These are phyloP conservation scores for Penicillium verrucosum DNA, from an alignment of 2,329 filamentous ascomycete species.

Conservation along the genomic window DNA sequence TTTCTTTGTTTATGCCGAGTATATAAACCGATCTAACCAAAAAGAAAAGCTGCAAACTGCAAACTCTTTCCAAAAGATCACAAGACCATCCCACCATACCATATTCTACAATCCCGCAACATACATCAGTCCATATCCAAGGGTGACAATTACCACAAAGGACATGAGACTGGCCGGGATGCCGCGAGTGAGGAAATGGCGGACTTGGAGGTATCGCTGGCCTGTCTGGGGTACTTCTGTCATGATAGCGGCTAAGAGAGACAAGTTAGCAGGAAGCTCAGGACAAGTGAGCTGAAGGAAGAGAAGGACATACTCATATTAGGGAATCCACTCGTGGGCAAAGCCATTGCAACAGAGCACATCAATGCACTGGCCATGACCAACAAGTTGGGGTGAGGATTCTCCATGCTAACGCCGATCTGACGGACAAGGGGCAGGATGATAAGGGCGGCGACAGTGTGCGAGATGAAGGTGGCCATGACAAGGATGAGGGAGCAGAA, in stretches of 20 bases:
- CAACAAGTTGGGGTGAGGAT: conserved; percentile 88
- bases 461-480: conserved; percentile 95
- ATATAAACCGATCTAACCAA: not conserved
- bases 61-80: not conserved
- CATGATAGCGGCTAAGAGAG: conserved; percentile 81
- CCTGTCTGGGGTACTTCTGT: conserved; percentile 92
- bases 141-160: conserved; percentile 74
- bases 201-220: conserved; percentile 84
- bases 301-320: conserved; percentile 85
- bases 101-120: conserved; percentile 59
- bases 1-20: not conserved
- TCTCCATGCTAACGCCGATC: conserved; percentile 78
- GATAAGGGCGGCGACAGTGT: conserved; percentile 94
- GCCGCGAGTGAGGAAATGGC: conserved; percentile 92
- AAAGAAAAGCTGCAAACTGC: no score
- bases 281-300: conserved; percentile 1
- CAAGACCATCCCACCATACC: not conserved
- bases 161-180: conserved; percentile 82
- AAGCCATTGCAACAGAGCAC: conserved; percentile 95
- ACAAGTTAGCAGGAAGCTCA: conserved; percentile 10
- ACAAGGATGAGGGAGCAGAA: conserved; percentile 83
- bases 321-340: conserved; percentile 94
- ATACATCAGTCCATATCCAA: conserved; percentile 89
- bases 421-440: conserved; percentile 86
- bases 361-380: conserved; percentile 95